Conservation (phyloP, 345 rosid species). For the Populus simonii region DNA sequence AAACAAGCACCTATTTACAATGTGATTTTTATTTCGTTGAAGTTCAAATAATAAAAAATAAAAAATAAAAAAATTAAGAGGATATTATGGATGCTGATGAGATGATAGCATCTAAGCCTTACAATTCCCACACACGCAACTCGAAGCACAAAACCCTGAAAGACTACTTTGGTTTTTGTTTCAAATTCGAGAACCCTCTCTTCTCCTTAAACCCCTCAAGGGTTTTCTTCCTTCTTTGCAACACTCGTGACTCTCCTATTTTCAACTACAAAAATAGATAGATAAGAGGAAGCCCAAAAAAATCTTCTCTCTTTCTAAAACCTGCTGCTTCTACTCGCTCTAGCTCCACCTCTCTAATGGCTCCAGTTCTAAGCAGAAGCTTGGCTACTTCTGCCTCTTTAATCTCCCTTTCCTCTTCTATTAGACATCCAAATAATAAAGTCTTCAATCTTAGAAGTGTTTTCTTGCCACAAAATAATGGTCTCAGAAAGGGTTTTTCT, state of each 20-base stretch:
- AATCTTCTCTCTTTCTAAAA: background rate
- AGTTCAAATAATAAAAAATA: background rate
- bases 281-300: background rate
- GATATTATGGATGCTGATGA: constrained; percentile 40
- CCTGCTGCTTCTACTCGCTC: too few species aligned
- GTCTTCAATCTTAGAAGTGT: constrained; percentile 38
- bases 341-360: constrained; percentile 37
- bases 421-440: constrained; percentile 27
- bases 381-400: constrained; percentile 38
- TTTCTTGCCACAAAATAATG: constrained; percentile 41
- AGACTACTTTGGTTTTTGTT: background rate
- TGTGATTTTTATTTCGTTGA: background rate
- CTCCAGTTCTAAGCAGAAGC: constrained; percentile 70
- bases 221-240: constrained; percentile 29
- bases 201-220: constrained; percentile 42
- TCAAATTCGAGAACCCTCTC: constrained; percentile 43
- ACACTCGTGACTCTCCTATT: background rate
- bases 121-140: constrained; percentile 12
- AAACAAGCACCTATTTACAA: background rate
- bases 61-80: background rate
- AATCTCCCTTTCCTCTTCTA: constrained; percentile 46
- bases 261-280: too few species aligned
- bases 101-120: constrained; percentile 54
- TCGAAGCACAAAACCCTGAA: constrained; percentile 12
- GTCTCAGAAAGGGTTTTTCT: constrained; percentile 41